Evolutionary conservation across 805 yeast genomes (phyloP).

Genomic region (Candida dajiaensis): DNA sequence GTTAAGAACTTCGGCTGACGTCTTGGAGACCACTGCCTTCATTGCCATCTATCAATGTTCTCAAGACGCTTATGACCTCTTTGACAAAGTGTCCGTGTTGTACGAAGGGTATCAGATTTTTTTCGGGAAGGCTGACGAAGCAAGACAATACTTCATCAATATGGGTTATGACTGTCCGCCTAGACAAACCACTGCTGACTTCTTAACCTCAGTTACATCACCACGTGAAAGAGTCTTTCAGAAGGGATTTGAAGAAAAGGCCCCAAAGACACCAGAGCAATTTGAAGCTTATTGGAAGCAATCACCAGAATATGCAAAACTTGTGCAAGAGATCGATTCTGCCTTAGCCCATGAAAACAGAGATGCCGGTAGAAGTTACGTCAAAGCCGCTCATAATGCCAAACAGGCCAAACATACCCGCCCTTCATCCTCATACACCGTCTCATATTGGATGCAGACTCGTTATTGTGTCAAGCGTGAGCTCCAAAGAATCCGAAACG

Average conservation of each 20-base stretch:
- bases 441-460: slow-evolving; percentile 47
- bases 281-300: slow-evolving; percentile 45
- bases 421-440: slow-evolving; percentile 46
- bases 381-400: slow-evolving; percentile 42
- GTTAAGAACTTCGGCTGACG: slow-evolving; percentile 43
- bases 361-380: slow-evolving; percentile 32
- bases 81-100: slow-evolving; percentile 46
- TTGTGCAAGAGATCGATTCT: slow-evolving; percentile 39
- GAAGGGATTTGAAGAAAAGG: slow-evolving; percentile 39
- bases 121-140: slow-evolving; percentile 41
- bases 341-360: background rate
- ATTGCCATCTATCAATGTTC: slow-evolving; percentile 58
- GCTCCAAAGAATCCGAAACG: slow-evolving; percentile 42
- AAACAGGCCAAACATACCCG: slow-evolving; percentile 44
- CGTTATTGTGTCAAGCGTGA: slow-evolving; percentile 41
- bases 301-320: slow-evolving; percentile 34
- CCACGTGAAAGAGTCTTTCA: slow-evolving; percentile 42
- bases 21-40: slow-evolving; percentile 46
- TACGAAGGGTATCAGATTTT: slow-evolving; percentile 54
- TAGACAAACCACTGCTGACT: slow-evolving; percentile 57
- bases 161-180: slow-evolving; percentile 54
- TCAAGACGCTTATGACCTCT: slow-evolving; percentile 48
- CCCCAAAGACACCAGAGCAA: slow-evolving; percentile 48
- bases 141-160: slow-evolving; percentile 41
- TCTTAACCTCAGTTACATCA: slow-evolving; percentile 48